phyloP scores from a whole-genome alignment of 345 rosid genomes.

The Citrus cavaleriei region DNA sequence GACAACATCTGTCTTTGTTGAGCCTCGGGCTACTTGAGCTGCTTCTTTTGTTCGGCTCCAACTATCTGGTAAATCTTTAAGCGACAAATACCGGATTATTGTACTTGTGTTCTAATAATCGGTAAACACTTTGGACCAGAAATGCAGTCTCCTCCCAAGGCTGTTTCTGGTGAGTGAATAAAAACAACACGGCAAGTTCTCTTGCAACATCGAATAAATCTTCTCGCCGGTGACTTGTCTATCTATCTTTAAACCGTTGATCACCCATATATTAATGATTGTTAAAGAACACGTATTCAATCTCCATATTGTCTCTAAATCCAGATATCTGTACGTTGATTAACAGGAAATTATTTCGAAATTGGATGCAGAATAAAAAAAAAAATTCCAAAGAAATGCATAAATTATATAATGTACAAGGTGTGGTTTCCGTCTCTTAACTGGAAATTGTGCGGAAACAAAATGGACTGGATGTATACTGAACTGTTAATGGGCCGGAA shows the following conservation, averaged over 20 bases:
- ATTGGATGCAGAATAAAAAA: not conserved
- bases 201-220: not conserved
- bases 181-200: not conserved
- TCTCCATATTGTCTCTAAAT: not conserved
- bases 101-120: not conserved
- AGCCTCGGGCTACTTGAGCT: constrained; percentile 37
- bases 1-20: constrained; percentile 74
- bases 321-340: not conserved
- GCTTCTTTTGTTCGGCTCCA: not conserved
- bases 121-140: not conserved
- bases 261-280: too few species aligned
- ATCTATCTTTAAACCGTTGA: not conserved
- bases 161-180: not conserved
- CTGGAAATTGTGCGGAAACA: not conserved
- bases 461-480: not conserved
- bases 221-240: not conserved
- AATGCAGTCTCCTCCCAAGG: not conserved
- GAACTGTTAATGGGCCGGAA: not conserved
- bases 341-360: not conserved
- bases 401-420: too few species aligned
- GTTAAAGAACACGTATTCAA: not conserved
- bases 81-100: not conserved
- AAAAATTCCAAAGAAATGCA: too few species aligned
- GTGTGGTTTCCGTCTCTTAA: not conserved
- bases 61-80: not conserved